Conservation (phyloP, 2,329 filamentous ascomycete species). For the Drechslera avenae region DNA sequence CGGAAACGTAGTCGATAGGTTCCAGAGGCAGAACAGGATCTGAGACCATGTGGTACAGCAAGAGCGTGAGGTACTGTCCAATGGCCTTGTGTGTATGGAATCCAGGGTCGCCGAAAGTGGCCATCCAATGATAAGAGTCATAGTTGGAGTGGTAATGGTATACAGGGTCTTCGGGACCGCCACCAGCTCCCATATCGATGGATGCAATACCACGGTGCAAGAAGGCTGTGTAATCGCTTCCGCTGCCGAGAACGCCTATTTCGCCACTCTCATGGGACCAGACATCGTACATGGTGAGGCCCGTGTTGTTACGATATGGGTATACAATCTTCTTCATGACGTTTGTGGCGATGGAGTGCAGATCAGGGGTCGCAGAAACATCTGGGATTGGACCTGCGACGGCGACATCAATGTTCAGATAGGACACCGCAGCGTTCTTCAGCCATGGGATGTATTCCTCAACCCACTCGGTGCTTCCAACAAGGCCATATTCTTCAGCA, state of each 20-base stretch:
- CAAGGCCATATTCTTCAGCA: conserved; percentile 49
- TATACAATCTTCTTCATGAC: conserved; percentile 52
- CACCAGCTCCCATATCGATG: conserved; percentile 51
- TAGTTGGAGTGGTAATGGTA: conserved; percentile 58
- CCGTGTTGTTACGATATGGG: conserved; percentile 45
- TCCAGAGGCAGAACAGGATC: conserved; percentile 50
- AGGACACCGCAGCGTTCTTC: conserved; percentile 51
- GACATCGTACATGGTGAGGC: conserved; percentile 54
- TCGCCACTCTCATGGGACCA: conserved; percentile 48
- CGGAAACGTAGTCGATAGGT: conserved; percentile 46
- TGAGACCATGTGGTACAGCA: conserved; percentile 50
- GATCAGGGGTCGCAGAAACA: conserved; percentile 49
- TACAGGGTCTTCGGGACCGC: conserved; percentile 48
- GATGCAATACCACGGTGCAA: conserved; percentile 52
- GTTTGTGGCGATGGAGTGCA: conserved; percentile 45
- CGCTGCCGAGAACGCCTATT: conserved; percentile 52
- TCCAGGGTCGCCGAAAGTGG: conserved; percentile 57
- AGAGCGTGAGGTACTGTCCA: conserved; percentile 53
- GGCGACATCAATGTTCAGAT: conserved; percentile 59
- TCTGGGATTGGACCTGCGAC: conserved; percentile 41
- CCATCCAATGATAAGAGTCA: conserved; percentile 59
- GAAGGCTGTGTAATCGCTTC: conserved; percentile 56
- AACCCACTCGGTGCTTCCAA: conserved; percentile 55
- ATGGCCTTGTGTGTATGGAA: conserved; percentile 58
- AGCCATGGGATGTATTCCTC: conserved; percentile 58